Conservation (phyloP, 345 rosid genomes). For the Ricinus communis region DNA sequence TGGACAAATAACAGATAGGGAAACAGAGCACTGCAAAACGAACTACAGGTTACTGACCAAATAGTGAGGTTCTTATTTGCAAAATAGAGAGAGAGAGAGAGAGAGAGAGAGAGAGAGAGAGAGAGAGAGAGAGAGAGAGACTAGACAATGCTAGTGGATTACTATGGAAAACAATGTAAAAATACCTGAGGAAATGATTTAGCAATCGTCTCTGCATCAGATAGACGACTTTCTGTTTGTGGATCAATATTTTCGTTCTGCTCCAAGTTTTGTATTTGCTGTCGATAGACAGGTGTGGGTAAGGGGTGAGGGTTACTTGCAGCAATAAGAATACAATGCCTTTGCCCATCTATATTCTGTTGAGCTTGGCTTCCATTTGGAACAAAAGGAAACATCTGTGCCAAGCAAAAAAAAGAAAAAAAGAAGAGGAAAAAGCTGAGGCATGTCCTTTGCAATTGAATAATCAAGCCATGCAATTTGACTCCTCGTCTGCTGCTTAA, state of each 20-base stretch:
- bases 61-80: constrained; percentile 4
- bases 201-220: constrained; percentile 89
- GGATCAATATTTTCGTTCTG: constrained; percentile 56
- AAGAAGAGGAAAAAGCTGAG: constrained; percentile 12
- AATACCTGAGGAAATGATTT: constrained; percentile 69
- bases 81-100: constrained; percentile 6
- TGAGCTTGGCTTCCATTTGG: constrained; percentile 65
- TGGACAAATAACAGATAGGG: constrained; percentile 88
- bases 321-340: constrained; percentile 86
- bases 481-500: neutral
- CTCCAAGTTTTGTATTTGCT: constrained; percentile 62
- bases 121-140: neutral
- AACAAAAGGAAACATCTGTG: constrained; percentile 66
- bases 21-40: constrained; percentile 67
- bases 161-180: constrained; percentile 11
- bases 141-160: constrained; percentile 8
- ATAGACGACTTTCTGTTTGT: constrained; percentile 62
- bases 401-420: constrained; percentile 15
- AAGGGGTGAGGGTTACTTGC: constrained; percentile 90
- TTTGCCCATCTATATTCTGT: constrained; percentile 64
- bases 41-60: constrained; percentile 28
- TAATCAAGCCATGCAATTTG: neutral
- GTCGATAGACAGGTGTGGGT: constrained; percentile 91
- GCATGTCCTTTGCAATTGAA: neutral
- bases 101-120: constrained; percentile 2